A percentile compares a stretch with the other conserved stretches of the same genome.
Conservation (phyloP, 129 eudicot species). For the Ambrosia artemisiifolia region DNA sequence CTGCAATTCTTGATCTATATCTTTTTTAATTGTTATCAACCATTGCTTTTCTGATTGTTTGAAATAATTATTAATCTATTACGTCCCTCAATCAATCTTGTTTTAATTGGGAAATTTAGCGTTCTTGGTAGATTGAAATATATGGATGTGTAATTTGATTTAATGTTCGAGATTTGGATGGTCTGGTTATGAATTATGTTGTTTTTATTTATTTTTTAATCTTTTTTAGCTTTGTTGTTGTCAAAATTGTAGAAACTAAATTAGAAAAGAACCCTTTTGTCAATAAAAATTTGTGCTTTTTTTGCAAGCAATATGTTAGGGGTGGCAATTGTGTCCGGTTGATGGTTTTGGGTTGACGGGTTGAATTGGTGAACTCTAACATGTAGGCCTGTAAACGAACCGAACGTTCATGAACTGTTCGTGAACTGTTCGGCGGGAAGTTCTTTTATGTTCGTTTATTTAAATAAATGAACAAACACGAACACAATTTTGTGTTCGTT, state of each 20-base stretch:
- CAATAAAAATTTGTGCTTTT: not conserved
- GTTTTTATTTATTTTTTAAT: not conserved
- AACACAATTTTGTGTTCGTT: too few relatives aligned
- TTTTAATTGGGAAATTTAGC: conserved; percentile 17
- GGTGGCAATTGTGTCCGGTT: not conserved
- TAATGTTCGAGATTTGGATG: not conserved
- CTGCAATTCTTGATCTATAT: conserved; percentile 17
- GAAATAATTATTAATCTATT: conserved; percentile 1
- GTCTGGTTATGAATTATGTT: not conserved
- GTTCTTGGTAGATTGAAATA: conserved; percentile 10
- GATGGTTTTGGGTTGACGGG: not conserved
- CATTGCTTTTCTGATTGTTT: conserved; percentile 7
- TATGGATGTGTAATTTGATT: not conserved
- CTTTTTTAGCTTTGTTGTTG: not conserved
- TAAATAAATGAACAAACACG: too few relatives aligned
- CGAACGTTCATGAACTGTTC: too few relatives aligned
- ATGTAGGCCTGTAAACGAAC: too few relatives aligned
- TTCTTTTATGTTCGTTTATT: too few relatives aligned
- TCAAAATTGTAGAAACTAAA: not conserved
- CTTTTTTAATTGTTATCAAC: conserved; percentile 6
- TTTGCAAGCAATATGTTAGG: not conserved
- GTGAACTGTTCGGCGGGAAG: too few relatives aligned
- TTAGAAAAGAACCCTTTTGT: not conserved
- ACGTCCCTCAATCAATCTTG: conserved; percentile 1
- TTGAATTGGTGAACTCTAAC: not conserved